Conservation (phyloP, 257 asterid genomes). For the Plantago major region DNA sequence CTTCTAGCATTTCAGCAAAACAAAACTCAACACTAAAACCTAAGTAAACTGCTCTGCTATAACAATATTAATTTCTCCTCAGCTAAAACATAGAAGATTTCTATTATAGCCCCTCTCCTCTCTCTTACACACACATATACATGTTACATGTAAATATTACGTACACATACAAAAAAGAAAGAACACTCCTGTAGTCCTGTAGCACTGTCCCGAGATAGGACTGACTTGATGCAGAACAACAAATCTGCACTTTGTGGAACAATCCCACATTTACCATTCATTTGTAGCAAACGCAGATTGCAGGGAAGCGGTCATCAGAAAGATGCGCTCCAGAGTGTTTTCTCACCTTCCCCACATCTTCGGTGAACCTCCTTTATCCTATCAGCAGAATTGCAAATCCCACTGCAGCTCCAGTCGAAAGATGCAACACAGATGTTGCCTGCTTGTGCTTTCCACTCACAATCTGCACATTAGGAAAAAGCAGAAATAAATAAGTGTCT, state of each 20-base stretch:
- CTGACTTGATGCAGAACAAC: constrained; percentile 20
- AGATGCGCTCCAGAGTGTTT: constrained; percentile 53
- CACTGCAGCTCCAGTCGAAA: constrained; percentile 98
- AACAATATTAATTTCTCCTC: constrained; percentile 29
- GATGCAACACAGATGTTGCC: constrained; percentile 93
- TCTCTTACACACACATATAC: constrained; percentile 19
- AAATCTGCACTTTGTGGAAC: constrained; percentile 31
- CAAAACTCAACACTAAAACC: constrained; percentile 15
- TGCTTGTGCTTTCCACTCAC: constrained; percentile 99
- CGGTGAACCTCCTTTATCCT: constrained; percentile 90
- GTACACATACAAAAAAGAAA: constrained; percentile 21
- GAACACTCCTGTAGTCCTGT: constrained; percentile 6
- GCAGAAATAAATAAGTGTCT: not conserved
- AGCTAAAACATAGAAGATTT: constrained; percentile 42
- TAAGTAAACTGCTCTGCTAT: constrained; percentile 14
- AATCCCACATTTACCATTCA: constrained; percentile 24
- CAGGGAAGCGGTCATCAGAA: constrained; percentile 29
- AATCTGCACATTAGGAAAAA: constrained; percentile 40
- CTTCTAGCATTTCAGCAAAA: not conserved
- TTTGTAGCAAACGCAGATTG: constrained; percentile 18
- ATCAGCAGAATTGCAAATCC: constrained; percentile 83
- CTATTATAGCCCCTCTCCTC: constrained; percentile 21
- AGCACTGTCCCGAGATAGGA: constrained; percentile 28
- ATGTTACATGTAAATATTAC: constrained; percentile 23
- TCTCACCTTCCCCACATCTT: constrained; percentile 89